Evolutionary conservation across 495 filamentous ascomycete genomes (phyloP), one percentile per base, ranked within the genome.

Genomic region (Emericellopsis terricola): DNA sequence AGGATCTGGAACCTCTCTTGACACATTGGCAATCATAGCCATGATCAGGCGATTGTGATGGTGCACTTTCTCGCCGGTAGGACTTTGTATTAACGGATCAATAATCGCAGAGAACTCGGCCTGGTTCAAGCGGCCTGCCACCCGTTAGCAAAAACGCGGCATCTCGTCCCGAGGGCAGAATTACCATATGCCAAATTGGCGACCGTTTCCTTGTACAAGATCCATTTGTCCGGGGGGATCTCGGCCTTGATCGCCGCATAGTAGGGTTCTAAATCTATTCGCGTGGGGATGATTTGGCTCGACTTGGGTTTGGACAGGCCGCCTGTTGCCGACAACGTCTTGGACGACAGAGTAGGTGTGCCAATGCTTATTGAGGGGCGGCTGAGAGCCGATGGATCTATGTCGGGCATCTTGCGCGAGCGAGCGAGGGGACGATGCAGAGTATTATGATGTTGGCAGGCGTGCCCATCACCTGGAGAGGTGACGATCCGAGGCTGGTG

Each of bases 11-110:
- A 81, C 72, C 52, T 97, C 89, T 38, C 89, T 69, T 16, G 71
- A 78, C 31, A 81, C 65, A 59, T 97, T 97, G 39, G 70, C 79
- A 48, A 79, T 80, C 47, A 97, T 78, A 24, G 79, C 82, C 47
- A 73, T 69, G 34, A 94, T 54, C 35, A 96, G 75, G 49, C 83
- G 78, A 53, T 97, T 97, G 55, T 97, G 89, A 13, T 89, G 69
- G 50, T 91, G 81, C 48, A 77, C 71, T 29, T 57, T 76, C 47
- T 73, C 65, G 31, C 78, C 69, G 47, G 76, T 71, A 33, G 71
- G 65, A 42, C 74, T 78, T 41, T 80, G 57, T 29, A 86, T 67
- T 41, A 68, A 56, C 5, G 68, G 65, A 41, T 84, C 74, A 41
- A 92, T 78, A 41, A 72, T 69, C 45, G 72, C 70, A 37, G 74